These are phyloP conservation scores for Sideroxylon spinosum DNA, from an alignment of 179 eudicot species.

Conservation along the genomic window DNA sequence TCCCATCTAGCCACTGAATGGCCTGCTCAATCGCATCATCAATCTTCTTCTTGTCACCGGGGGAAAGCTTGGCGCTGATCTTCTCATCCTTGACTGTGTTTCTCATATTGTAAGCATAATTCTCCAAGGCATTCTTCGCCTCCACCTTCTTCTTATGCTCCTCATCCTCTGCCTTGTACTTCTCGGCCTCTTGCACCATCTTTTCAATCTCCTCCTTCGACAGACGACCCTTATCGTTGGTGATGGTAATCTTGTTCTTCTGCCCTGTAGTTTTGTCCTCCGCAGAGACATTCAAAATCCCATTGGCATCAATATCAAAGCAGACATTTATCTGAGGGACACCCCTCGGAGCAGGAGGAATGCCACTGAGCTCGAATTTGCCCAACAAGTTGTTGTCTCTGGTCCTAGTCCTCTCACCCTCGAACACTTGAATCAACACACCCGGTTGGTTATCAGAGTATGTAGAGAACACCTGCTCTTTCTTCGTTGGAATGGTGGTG, in stretches of 20 bases:
- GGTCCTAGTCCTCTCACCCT: background rate
- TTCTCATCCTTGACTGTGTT: background rate
- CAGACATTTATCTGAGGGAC: background rate
- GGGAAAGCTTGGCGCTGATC: background rate
- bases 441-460: background rate
- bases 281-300: background rate
- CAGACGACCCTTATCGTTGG: background rate
- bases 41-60: background rate
- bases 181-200: background rate
- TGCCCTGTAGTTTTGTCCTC: constrained; percentile 1
- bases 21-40: background rate
- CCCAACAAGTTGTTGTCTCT: constrained; percentile 5
- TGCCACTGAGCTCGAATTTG: background rate
- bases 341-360: constrained; percentile 3
- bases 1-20: background rate
- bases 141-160: constrained; percentile 4
- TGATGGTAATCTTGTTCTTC: background rate
- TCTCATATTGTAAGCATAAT: background rate
- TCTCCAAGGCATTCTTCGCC: background rate
- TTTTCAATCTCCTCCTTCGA: background rate
- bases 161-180: constrained; percentile 4
- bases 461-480: background rate
- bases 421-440: background rate
- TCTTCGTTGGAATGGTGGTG: background rate
- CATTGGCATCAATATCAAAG: background rate